Evolutionary conservation across 768 basidiomycete species (phyloP).

Genomic region (Chalciporus sphaerocephalus): DNA sequence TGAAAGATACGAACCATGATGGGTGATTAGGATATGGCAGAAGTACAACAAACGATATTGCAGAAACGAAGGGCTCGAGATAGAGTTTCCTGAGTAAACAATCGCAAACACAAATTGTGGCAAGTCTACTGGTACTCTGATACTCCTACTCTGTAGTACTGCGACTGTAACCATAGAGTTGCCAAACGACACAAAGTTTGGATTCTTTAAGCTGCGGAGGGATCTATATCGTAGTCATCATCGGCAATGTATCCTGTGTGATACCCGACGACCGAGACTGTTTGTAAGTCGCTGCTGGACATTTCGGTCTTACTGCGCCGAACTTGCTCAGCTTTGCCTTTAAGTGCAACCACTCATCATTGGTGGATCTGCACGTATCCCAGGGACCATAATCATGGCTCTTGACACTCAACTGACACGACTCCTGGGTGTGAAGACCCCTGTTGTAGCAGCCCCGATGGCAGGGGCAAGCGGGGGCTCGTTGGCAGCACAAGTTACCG

Average conservation of each 20-base stretch:
- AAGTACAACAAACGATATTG: slow-evolving; percentile 17
- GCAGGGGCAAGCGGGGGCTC: slow-evolving; percentile 61
- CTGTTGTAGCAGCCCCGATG: slow-evolving; percentile 68
- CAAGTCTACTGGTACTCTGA: neutral
- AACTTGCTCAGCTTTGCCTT: neutral
- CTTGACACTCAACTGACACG: slow-evolving; percentile 43
- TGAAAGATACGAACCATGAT: slow-evolving; percentile 49
- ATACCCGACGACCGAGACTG: no score
- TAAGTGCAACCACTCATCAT: neutral
- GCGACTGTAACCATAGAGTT: no score
- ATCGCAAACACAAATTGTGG: slow-evolving; percentile 26
- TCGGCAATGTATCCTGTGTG: no score
- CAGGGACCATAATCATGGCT: slow-evolving; percentile 14
- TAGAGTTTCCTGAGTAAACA: slow-evolving; percentile 29
- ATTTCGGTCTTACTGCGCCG: neutral
- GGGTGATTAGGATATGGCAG: slow-evolving; percentile 34
- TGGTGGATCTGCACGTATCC: neutral
- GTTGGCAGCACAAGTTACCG: slow-evolving; percentile 56
- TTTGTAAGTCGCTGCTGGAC: neutral
- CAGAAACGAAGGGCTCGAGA: slow-evolving; percentile 22
- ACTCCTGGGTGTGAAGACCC: slow-evolving; percentile 51
- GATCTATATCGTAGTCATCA: no score
- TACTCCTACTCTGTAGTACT: no score
- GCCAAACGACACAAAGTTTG: no score
- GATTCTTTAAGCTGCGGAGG: no score